phyloP scores from a whole-genome alignment of 2,329 filamentous ascomycete genomes.

The Byssoonygena ceratinophila region DNA sequence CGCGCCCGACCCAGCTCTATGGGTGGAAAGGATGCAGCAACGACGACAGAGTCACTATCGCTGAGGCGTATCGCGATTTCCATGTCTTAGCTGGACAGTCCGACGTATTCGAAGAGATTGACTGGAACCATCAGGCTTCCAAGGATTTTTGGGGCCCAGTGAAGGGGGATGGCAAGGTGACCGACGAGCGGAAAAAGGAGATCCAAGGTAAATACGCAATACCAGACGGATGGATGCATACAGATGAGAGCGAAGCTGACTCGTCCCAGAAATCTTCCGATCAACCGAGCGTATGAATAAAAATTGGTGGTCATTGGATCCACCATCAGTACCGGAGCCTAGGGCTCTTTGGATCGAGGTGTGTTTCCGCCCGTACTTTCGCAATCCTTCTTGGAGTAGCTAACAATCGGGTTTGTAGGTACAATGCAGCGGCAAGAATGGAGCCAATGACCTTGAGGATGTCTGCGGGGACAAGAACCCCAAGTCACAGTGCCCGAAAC shows the following conservation, averaged over 20 bases:
- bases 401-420: neutral
- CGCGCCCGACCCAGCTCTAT: neutral
- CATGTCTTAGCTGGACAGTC: neutral
- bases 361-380: neutral
- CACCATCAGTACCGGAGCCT: neutral
- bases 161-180: conserved; percentile 2
- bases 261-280: neutral
- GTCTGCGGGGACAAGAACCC: conserved; percentile 6
- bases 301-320: conserved; percentile 1
- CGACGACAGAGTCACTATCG: neutral
- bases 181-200: neutral
- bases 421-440: conserved; percentile 2
- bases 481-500: neutral
- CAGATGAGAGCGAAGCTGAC: neutral
- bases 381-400: neutral
- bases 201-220: neutral
- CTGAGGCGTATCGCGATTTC: conserved; percentile 6
- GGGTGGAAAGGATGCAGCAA: conserved; percentile 2
- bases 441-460: neutral
- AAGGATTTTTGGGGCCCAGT: conserved; percentile 7
- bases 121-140: conserved; percentile 9
- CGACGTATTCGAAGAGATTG: conserved; percentile 1
- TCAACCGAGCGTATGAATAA: neutral
- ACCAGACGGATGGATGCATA: neutral
- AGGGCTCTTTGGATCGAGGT: conserved; percentile 1